Base-by-base conservation (phyloP, 2,329 filamentous ascomycete species). In the Curvularia hawaiiensis region DNA sequence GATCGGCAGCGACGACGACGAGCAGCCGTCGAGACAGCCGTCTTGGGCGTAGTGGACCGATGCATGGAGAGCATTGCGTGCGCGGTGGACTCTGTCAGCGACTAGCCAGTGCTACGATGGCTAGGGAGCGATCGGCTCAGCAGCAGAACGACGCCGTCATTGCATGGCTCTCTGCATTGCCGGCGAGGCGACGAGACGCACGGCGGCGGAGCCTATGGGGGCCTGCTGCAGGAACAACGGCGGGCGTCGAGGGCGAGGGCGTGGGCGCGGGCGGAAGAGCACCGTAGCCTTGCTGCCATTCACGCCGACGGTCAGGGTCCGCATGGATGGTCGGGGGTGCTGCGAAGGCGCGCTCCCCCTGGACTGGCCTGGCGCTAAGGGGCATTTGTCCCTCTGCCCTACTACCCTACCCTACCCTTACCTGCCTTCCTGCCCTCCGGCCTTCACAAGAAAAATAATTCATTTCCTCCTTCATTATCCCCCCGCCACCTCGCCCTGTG, bases 381-480 rank as follows among this genome's bases (percentile, higher is more conserved):
- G 58, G 48, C 55, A 45, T 51, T 45, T 54, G 55, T 57, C 58
- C 55, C 58, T 44, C 33, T 50, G 30, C 45, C 40, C 39, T 31
- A 12, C 26, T 7, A 28, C 26, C 26, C 5, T 31, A 31, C 30
- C 30, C 30, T 31, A 12, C 30, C 45, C 45, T 41, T 40, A 3
- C 35, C 35, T 40, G 26, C 43, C 16, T 45, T 30, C 26, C 40
- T 47, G 31, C 41, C 50, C 31, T 41, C 43, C 47, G 33, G 50
- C 38, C 54, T 58, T 60, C 54, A 54, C 58, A 51, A 50, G 48
- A 52, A 54, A 52, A 58, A 46, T 58, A 52, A 58, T 46, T 58
- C 40, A 58, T 35, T 58, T 35, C 41, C 22, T 55, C 50, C 54
- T 58, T 49, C 55, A 60, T 52, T 54, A 39, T 54, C 49, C 35